Evolutionary conservation across 176 grass and related monocot genomes (phyloP), one percentile per base, ranked within the genome.

Genomic region (Saccharum spontaneum): DNA sequence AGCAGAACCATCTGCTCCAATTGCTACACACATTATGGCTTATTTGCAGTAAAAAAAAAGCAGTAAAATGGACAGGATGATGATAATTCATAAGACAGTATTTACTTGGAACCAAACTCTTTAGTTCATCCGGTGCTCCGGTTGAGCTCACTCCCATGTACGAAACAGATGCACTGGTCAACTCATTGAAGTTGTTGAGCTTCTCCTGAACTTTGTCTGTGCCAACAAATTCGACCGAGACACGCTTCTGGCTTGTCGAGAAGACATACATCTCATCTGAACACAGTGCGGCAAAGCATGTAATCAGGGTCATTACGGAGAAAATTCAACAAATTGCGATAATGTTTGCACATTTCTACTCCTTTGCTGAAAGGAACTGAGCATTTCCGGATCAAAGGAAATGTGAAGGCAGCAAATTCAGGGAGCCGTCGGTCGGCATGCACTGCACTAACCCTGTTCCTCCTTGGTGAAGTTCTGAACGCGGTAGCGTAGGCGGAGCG

Each of bases 261-360:
- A 94, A 89, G 23, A 98, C 93, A 65, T 95, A 98, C 96, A 95
- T 98, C 76, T 95, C 96, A 82, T 95, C 96, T 98, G 87, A 43
- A 88, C 14, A 18, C 69, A 24, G 20, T 4, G 52, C 52, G 7
- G 6, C 52, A 76, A n/a, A 79, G 6, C 4, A 22, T 23, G 64
- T 13, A 36, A 36, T 36, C 34, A 36, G 34, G 34, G 34, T 36
- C 34, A 36, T 36, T 36, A 44, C 0, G 5, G 39, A 71, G 1
- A 39, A 15, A 71, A 71, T 7, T 71, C 18, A 41, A 40, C 37
- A 71, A 6, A 22, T 45, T 44, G 76, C 1, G 38, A 28, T 26
- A 36, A 23, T 78, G 37, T 37, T 43, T 60, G 52, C 54, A 36
- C 17, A 34, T 34, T 67, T n/a, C 1, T 68, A 18, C 7, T 68